These are phyloP conservation scores for Saraca asoca DNA, from an alignment of 331 rosid species.

Conservation along the genomic window DNA sequence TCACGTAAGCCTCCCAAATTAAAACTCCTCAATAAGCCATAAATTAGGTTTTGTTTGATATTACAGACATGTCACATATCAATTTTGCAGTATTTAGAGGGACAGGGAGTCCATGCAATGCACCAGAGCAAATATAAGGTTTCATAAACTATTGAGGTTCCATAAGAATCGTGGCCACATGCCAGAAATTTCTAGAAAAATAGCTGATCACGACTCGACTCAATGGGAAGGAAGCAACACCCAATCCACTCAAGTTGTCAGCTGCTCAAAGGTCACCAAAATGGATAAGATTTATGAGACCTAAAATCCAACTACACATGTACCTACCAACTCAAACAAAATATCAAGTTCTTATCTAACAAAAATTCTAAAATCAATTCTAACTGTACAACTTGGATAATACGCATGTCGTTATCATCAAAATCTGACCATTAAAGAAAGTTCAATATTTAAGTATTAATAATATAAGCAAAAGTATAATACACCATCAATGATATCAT, in stretches of 20 bases:
- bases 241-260: slow-evolving; percentile 2
- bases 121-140: not conserved
- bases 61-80: not conserved
- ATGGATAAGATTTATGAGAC: slow-evolving; percentile 35
- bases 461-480: no score
- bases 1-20: not conserved
- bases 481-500: not conserved
- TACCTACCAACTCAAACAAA: not conserved
- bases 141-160: not conserved
- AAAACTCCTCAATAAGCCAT: not conserved
- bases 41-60: not conserved
- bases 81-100: not conserved
- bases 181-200: not conserved
- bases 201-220: slow-evolving; percentile 8
- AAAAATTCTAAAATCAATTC: not conserved
- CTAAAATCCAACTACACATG: not conserved
- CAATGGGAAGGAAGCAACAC: slow-evolving; percentile 2
- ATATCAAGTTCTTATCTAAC: not conserved
- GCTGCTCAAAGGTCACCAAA: slow-evolving; percentile 29
- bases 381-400: not conserved
- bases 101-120: no score
- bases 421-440: slow-evolving; percentile 2
- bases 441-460: not conserved
- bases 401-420: not conserved
- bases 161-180: not conserved